Conservation (phyloP, 1,139 yeast species). For the Candida mesenterica region DNA sequence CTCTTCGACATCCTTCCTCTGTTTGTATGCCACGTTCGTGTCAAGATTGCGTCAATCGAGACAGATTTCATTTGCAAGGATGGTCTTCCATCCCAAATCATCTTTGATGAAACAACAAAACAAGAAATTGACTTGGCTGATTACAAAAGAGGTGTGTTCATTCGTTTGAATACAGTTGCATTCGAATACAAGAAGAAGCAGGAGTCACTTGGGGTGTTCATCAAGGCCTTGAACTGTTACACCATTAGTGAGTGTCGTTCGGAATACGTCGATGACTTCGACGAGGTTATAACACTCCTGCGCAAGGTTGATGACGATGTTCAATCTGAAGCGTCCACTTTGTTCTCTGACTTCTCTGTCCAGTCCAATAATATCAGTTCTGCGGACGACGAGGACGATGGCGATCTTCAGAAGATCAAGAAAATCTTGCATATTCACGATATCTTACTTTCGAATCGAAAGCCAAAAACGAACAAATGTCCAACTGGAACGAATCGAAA, state of each 20-base stretch:
- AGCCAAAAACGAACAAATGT: conserved; percentile 9
- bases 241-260: conserved; percentile 41
- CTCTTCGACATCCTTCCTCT: conserved; percentile 32
- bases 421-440: conserved; percentile 33
- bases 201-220: conserved; percentile 19
- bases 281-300: conserved; percentile 21
- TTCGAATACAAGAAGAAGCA: conserved; percentile 23
- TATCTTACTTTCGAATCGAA: conserved; percentile 26
- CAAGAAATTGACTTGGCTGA: conserved; percentile 36
- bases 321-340: conserved; percentile 36
- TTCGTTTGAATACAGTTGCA: conserved; percentile 23
- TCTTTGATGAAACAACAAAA: conserved; percentile 23
- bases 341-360: conserved; percentile 19
- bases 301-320: conserved; percentile 23
- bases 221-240: conserved; percentile 29
- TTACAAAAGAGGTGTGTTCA: conserved; percentile 40
- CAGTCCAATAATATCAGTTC: conserved; percentile 5
- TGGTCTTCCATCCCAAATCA: conserved; percentile 35
- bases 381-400: conserved; percentile 17
- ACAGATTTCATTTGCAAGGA: conserved; percentile 44
- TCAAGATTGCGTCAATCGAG: conserved; percentile 28
- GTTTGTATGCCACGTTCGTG: conserved; percentile 25
- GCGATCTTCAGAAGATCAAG: conserved; percentile 29
- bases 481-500: conserved; percentile 23
- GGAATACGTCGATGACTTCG: conserved; percentile 39